phyloP scores from a whole-genome alignment of 1,284 basidiomycete genomes.

The Ceratobasidium theobromae region DNA sequence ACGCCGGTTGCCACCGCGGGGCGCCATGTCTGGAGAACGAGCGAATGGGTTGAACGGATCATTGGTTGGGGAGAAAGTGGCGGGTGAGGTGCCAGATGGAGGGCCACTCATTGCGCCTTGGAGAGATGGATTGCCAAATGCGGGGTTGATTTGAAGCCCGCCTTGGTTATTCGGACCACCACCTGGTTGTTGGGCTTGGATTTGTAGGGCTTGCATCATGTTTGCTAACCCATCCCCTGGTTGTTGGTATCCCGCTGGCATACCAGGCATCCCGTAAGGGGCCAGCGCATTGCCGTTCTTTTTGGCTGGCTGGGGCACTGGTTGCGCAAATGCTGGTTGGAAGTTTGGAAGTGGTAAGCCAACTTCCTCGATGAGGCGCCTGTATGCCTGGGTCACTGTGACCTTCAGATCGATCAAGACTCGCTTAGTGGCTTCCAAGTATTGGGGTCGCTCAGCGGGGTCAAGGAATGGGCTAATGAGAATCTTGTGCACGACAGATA shows the following conservation, averaged over 20 bases:
- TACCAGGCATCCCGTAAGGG: slow-evolving; percentile 62
- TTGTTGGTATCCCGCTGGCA: slow-evolving; percentile 51
- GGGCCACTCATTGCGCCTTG: slow-evolving; percentile 32
- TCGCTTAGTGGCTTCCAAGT: slow-evolving; percentile 83
- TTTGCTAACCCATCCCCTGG: slow-evolving; percentile 55
- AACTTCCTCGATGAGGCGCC: slow-evolving; percentile 89
- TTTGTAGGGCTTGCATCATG: slow-evolving; percentile 75
- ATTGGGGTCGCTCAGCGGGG: slow-evolving; percentile 62
- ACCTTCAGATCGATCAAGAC: slow-evolving; percentile 87
- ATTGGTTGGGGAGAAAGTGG: slow-evolving; percentile 61
- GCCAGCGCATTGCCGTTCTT: slow-evolving; percentile 46
- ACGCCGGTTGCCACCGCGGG: slow-evolving; percentile 26
- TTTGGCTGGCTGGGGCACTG: slow-evolving; percentile 63
- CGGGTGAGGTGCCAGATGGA: slow-evolving; percentile 42
- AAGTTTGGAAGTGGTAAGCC: slow-evolving; percentile 86
- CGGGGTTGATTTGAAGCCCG: slow-evolving; percentile 65
- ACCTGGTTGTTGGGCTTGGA: slow-evolving; percentile 45
- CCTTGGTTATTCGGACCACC: slow-evolving; percentile 39
- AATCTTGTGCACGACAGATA: slow-evolving; percentile 91
- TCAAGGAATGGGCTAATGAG: slow-evolving; percentile 83
- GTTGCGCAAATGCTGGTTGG: slow-evolving; percentile 71
- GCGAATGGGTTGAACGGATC: slow-evolving; percentile 78
- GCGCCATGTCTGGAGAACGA: slow-evolving; percentile 41
- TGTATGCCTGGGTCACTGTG: slow-evolving; percentile 88
- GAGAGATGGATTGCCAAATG: slow-evolving; percentile 47